Evolutionary conservation across 2,329 filamentous ascomycete species (phyloP).

Genomic region (Pseudogymnoascus sp.): DNA sequence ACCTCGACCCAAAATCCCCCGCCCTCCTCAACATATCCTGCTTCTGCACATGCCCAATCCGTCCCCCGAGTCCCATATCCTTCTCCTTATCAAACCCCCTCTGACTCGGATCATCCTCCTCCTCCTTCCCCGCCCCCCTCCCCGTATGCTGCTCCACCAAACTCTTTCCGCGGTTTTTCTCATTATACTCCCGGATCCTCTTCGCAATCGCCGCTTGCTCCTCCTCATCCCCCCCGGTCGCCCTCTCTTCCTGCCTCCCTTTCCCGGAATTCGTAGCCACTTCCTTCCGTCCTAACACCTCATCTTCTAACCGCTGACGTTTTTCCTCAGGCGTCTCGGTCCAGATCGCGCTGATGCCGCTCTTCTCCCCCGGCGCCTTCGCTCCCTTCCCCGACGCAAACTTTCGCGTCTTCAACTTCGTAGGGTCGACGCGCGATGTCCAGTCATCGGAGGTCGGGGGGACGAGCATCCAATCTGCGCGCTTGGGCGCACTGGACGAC

Average conservation of each 20-base stretch:
- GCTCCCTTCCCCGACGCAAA: conserved; percentile 67
- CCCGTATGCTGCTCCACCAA: conserved; percentile 44
- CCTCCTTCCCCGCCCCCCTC: conserved; percentile 38
- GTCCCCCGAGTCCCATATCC: conserved; percentile 74
- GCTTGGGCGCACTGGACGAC: conserved; percentile 44
- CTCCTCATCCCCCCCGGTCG: conserved; percentile 21
- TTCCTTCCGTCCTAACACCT: conserved; percentile 64
- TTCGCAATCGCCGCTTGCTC: conserved; percentile 39
- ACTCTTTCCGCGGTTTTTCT: conserved; percentile 46
- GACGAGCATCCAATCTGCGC: conserved; percentile 80
- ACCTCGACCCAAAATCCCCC: conserved; percentile 73
- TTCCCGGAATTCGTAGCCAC: conserved; percentile 20
- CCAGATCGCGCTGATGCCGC: conserved; percentile 53
- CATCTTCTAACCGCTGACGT: conserved; percentile 68
- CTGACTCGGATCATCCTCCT: conserved; percentile 86
- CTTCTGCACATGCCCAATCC: conserved; percentile 65
- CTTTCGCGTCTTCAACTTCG: conserved; percentile 71
- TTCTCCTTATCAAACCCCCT: conserved; percentile 87
- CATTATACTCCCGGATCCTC: conserved; percentile 52
- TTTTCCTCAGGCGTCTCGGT: conserved; percentile 89
- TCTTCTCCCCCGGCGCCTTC: conserved; percentile 32
- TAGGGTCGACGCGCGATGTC: conserved; percentile 67
- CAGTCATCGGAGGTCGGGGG: conserved; percentile 51
- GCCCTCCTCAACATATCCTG: conserved; percentile 74
- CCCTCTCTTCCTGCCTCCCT: conserved; percentile 14